phyloP scores from a whole-genome alignment of 2,329 filamentous ascomycete species.

The Chaetomium sp. region DNA sequence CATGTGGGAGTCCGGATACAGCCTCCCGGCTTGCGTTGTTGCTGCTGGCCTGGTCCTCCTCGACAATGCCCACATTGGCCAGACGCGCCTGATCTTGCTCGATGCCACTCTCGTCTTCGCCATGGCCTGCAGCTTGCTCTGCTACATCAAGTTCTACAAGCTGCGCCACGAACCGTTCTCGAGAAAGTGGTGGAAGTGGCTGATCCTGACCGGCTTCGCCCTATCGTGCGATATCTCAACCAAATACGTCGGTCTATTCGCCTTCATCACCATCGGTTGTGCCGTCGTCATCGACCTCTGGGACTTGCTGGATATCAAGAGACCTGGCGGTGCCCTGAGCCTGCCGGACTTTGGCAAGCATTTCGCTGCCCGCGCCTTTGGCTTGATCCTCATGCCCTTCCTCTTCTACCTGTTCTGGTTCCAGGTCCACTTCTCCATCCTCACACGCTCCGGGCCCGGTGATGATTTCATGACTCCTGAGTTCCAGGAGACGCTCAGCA shows the following conservation, averaged over 20 bases:
- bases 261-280: constrained; percentile 94
- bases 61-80: constrained; percentile 96
- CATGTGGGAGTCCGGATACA: constrained; percentile 99
- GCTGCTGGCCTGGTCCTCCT: constrained; percentile 86
- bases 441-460: constrained; percentile 85
- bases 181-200: constrained; percentile 99
- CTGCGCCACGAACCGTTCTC: constrained; percentile 84
- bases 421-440: constrained; percentile 95
- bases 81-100: constrained; percentile 91
- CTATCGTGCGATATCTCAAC: constrained; percentile 97
- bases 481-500: constrained; percentile 94
- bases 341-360: constrained; percentile 84
- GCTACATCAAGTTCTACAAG: constrained; percentile 98
- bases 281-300: constrained; percentile 94
- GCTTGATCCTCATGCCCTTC: constrained; percentile 88
- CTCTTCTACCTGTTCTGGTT: constrained; percentile 99
- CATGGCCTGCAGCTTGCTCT: constrained; percentile 92
- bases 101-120: constrained; percentile 93
- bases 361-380: constrained; percentile 82
- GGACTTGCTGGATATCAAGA: constrained; percentile 89
- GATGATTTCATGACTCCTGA: constrained; percentile 99
- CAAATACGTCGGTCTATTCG: constrained; percentile 96
- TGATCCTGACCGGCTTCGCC: constrained; percentile 89
- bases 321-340: constrained; percentile 76
- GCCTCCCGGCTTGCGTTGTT: constrained; percentile 85